A percentile compares a stretch with the other conserved stretches of the same genome.
Conservation (phyloP, 2,329 filamentous ascomycete genomes). For the Trichoderma hamatum region DNA sequence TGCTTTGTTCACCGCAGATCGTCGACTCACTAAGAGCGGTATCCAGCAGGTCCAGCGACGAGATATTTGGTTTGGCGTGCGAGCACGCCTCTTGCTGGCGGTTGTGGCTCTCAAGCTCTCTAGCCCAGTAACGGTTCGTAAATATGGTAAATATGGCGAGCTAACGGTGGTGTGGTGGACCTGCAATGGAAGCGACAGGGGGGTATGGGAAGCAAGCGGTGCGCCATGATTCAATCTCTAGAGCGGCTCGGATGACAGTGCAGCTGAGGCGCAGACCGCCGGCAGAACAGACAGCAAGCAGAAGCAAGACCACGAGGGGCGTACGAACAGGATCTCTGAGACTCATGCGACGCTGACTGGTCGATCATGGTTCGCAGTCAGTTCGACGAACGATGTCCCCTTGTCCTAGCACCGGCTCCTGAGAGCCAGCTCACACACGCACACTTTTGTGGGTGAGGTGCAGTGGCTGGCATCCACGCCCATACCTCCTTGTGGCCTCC, state of each 20-base stretch:
- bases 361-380: conserved; percentile 34
- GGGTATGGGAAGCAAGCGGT: conserved; percentile 18
- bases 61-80: background rate
- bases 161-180: conserved; percentile 28
- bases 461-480: background rate
- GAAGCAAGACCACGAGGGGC: conserved; percentile 12
- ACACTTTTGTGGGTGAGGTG: background rate
- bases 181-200: conserved; percentile 18
- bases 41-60: background rate
- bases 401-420: conserved; percentile 26
- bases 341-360: conserved; percentile 25
- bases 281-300: conserved; percentile 21
- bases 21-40: conserved; percentile 1
- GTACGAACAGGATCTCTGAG: conserved; percentile 23
- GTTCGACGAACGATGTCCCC: conserved; percentile 34
- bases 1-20: conserved; percentile 25
- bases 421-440: conserved; percentile 20
- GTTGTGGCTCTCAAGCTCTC: background rate
- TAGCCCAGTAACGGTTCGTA: conserved; percentile 18
- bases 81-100: conserved; percentile 3
- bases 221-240: conserved; percentile 27
- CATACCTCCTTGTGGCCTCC: background rate
- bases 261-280: conserved; percentile 28
- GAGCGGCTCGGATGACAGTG: conserved; percentile 28
- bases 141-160: background rate